Evolutionary conservation across 352 stramenopile species (phyloP), one percentile per base, ranked within the genome.

Genomic region (Blastocystis hominis): DNA sequence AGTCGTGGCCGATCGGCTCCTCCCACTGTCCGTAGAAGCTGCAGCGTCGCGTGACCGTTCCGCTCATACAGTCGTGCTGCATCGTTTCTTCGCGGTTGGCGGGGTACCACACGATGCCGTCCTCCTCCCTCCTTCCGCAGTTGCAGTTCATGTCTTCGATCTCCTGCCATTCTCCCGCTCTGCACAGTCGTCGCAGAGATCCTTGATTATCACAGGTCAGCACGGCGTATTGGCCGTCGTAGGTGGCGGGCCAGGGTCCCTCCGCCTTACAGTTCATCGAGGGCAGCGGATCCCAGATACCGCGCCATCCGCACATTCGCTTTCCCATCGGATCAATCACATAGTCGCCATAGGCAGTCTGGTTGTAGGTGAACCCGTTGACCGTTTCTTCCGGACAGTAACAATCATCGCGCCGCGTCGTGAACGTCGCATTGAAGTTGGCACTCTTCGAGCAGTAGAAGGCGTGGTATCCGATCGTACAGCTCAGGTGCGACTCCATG

Each of bases 401-500:
- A 17, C 64, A 76, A 17, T 3, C 1, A 34, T 76, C 34, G 47
- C 5, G 2, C 0, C 34, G n/a, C 20, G 64, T 76, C 6, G 64
- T 76, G 64, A 76, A 76, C 2, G 2, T 34, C 20, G 64, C 64
- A n/a, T 13, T 4, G 47, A 55, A 76, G n/a, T 76, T 17, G 13
- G n/a, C n/a, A 15, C 34, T n/a, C 47, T 76, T 76, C 20, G 64
- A 50, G 44, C 64, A 76, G 36, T 53, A 53, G 47, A 55, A 76
- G 4, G 64, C 64, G 47, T 76, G 64, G 47, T 76, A 50, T 30
- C 64, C 64, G n/a, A 76, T 55, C n/a, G 64, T 55, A 55, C 64
- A 76, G 15, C 17, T 20, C 5, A 76, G 36, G n/a, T 55, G 36
- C 64, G 64, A 76, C 47, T 76, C 64, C 6, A 2, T 50, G 42